Evolutionary conservation across 2,329 filamentous ascomycete genomes (phyloP).

Genomic region (Clonostachys solani): DNA sequence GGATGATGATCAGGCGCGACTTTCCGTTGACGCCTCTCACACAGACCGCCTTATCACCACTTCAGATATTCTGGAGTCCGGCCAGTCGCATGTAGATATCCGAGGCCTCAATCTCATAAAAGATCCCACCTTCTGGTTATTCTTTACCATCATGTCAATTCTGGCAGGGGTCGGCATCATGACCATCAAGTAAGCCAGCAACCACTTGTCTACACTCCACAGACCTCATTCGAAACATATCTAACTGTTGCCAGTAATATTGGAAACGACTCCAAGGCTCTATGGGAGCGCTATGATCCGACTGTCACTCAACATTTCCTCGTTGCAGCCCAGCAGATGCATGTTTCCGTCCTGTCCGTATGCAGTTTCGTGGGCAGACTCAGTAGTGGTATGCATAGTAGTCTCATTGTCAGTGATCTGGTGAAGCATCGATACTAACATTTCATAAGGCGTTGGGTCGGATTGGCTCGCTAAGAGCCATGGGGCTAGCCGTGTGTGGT

Average conservation of each 20-base stretch:
- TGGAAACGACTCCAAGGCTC: conserved; percentile 79
- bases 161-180: conserved; percentile 91
- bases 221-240: background rate
- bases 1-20: conserved; percentile 1
- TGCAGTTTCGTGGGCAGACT: conserved; percentile 83
- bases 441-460: conserved; percentile 69
- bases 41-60: background rate
- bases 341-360: conserved; percentile 91
- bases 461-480: conserved; percentile 83
- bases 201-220: background rate
- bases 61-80: background rate
- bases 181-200: conserved; percentile 84
- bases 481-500: conserved; percentile 84
- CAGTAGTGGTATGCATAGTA: conserved; percentile 54
- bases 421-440: conserved; percentile 6
- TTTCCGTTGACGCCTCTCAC: conserved; percentile 22
- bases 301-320: conserved; percentile 71
- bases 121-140: conserved; percentile 81
- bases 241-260: conserved; percentile 70
- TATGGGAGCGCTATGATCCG: conserved; percentile 84
- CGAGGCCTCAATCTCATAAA: conserved; percentile 73
- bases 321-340: conserved; percentile 77
- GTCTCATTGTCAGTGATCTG: conserved; percentile 1
- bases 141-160: conserved; percentile 85
- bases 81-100: conserved; percentile 68